phyloP scores from a whole-genome alignment of 192 early-diverging fungal genomes.

The Backusella circina region DNA sequence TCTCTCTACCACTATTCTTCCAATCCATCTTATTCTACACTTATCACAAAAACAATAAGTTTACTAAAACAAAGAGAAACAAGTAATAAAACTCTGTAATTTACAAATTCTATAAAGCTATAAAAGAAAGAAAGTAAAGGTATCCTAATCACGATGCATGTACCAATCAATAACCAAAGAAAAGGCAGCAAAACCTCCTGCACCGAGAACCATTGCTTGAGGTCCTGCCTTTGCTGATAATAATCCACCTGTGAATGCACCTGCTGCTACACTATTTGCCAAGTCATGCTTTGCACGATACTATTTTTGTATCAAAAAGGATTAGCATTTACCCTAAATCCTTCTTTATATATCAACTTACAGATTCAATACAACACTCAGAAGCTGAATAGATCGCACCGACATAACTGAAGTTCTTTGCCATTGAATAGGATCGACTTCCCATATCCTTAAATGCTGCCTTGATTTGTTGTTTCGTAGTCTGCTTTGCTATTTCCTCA shows the following conservation, averaged over 20 bases:
- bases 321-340: background rate
- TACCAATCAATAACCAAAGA: slow-evolving; percentile 90
- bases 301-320: slow-evolving; percentile 27
- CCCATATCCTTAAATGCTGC: slow-evolving; percentile 89
- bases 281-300: slow-evolving; percentile 96
- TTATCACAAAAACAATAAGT: background rate
- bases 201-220: slow-evolving; percentile 72
- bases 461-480: slow-evolving; percentile 84
- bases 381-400: slow-evolving; percentile 89
- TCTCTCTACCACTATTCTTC: background rate
- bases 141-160: slow-evolving; percentile 56
- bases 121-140: background rate
- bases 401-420: slow-evolving; percentile 92
- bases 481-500: slow-evolving; percentile 56
- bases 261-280: slow-evolving; percentile 84
- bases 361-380: slow-evolving; percentile 93
- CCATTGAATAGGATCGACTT: slow-evolving; percentile 69
- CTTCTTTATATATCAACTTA: slow-evolving; percentile 28
- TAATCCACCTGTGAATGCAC: slow-evolving; percentile 89
- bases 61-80: background rate
- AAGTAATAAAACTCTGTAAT: background rate
- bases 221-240: slow-evolving; percentile 77
- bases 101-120: background rate
- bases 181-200: slow-evolving; percentile 93
- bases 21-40: background rate